Percentiles rank a stretch among this genome's conserved stretches.
phyloP scores from a whole-genome alignment of 768 basidiomycete species.

The Panaeolus papilionaceus region DNA sequence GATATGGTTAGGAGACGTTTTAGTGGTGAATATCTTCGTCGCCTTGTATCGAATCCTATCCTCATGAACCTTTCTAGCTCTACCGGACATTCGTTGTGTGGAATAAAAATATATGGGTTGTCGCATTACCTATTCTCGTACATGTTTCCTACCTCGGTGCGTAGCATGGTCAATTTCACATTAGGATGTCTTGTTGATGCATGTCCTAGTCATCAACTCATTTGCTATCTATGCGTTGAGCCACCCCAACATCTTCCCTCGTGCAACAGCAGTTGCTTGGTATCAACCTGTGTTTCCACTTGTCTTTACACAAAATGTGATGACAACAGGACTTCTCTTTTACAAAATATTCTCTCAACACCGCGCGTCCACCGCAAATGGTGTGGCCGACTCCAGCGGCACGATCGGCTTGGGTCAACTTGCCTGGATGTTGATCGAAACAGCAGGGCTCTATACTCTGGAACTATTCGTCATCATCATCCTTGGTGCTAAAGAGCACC shows the following conservation, averaged over 20 bases:
- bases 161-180: neutral
- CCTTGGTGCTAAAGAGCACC: neutral
- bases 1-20: constrained; percentile 3
- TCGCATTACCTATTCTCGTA: neutral
- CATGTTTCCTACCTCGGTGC: neutral
- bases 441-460: neutral
- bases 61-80: neutral
- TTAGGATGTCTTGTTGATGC: neutral
- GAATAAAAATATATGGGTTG: neutral
- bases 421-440: neutral
- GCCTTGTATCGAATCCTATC: neutral
- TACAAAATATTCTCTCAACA: neutral
- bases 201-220: constrained; percentile 21
- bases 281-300: neutral
- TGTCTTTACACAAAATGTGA: neutral
- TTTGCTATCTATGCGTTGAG: constrained; percentile 19
- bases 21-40: neutral
- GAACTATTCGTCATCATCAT: neutral
- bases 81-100: neutral
- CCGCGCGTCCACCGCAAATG: neutral
- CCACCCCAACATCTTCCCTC: constrained; percentile 22
- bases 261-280: constrained; percentile 20
- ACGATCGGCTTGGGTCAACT: neutral
- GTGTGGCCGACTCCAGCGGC: neutral
- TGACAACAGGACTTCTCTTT: neutral